phyloP scores from a whole-genome alignment of 1,284 basidiomycete species.

The Moesziomyces parantarcticus region DNA sequence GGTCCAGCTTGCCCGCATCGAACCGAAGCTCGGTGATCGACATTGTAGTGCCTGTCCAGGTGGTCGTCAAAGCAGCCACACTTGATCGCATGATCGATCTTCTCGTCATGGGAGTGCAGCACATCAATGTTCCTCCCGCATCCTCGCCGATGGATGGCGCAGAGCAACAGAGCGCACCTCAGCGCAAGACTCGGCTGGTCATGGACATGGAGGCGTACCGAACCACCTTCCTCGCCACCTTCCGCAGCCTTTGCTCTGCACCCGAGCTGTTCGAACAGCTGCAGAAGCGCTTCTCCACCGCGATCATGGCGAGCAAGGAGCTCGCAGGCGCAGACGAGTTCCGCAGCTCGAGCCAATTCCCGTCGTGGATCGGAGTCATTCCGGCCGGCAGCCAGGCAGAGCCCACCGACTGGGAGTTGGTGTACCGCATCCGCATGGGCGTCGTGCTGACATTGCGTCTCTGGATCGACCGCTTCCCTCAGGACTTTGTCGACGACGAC shows the following conservation, averaged over 20 bases:
- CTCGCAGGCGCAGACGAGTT: constrained; percentile 48
- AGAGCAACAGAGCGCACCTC: constrained; percentile 16
- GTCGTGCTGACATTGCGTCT: constrained; percentile 51
- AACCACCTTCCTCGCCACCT: constrained; percentile 60
- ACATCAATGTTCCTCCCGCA: constrained; percentile 41
- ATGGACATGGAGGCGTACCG: constrained; percentile 58
- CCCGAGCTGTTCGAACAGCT: constrained; percentile 62
- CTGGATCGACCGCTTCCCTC: constrained; percentile 60
- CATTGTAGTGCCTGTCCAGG: constrained; percentile 45
- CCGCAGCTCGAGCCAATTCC: constrained; percentile 58
- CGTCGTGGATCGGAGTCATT: constrained; percentile 55
- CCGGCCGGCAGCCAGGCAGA: constrained; percentile 42
- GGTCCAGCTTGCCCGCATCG: constrained; percentile 60
- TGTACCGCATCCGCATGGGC: constrained; percentile 55
- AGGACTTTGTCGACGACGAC: constrained; percentile 62
- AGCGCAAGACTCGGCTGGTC: constrained; percentile 44
- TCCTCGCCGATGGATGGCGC: constrained; percentile 11
- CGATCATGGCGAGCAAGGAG: constrained; percentile 62
- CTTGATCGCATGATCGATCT: constrained; percentile 63
- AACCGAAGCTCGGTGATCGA: constrained; percentile 62
- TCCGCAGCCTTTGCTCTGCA: constrained; percentile 53
- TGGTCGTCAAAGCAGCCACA: constrained; percentile 56
- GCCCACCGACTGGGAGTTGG: constrained; percentile 59
- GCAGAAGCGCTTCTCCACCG: constrained; percentile 57
- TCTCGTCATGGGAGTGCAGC: constrained; percentile 63